Evolutionary conservation across 805 yeast genomes (phyloP).

Genomic region (Scheffersomyces lignosus): DNA sequence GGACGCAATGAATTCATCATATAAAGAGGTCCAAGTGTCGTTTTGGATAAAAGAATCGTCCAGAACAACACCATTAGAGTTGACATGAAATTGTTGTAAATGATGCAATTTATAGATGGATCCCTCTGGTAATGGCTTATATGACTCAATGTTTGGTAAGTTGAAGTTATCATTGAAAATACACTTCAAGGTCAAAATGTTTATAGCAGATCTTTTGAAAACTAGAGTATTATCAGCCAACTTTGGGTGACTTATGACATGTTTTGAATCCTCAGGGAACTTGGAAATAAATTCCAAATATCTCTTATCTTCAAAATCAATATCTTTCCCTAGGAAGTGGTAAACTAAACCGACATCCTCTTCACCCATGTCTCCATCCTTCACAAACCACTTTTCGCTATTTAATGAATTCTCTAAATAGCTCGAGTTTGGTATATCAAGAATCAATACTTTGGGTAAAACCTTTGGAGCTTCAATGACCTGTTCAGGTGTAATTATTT

Average conservation of each 20-base stretch:
- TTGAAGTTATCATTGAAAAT: conserved; percentile 47
- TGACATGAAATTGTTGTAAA: conserved; percentile 29
- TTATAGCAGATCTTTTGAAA: conserved; percentile 54
- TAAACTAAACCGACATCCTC: conserved; percentile 58
- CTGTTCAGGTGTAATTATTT: conserved; percentile 59
- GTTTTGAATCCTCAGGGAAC: conserved; percentile 54
- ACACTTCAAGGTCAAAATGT: conserved; percentile 57
- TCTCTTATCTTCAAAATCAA: conserved; percentile 43
- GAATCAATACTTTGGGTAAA: conserved; percentile 60
- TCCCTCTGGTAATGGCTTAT: conserved; percentile 10
- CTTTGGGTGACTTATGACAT: conserved; percentile 71
- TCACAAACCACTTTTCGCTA: conserved; percentile 31
- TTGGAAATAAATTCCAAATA: conserved; percentile 52
- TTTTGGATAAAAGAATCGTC: conserved; percentile 19
- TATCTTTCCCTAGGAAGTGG: conserved; percentile 70
- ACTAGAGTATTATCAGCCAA: conserved; percentile 62
- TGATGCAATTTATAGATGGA: conserved; percentile 26
- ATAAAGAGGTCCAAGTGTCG: conserved; percentile 29
- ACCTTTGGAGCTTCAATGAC: conserved; percentile 64
- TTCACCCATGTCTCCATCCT: conserved; percentile 26
- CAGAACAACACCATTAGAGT: conserved; percentile 18
- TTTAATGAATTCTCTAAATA: conserved; percentile 39
- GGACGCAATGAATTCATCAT: conserved; percentile 27
- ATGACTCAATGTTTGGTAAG: conserved; percentile 31
- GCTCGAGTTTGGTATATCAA: conserved; percentile 66